Base-by-base conservation (phyloP, 1,284 basidiomycete genomes). In the Clitocybe nebularis region DNA sequence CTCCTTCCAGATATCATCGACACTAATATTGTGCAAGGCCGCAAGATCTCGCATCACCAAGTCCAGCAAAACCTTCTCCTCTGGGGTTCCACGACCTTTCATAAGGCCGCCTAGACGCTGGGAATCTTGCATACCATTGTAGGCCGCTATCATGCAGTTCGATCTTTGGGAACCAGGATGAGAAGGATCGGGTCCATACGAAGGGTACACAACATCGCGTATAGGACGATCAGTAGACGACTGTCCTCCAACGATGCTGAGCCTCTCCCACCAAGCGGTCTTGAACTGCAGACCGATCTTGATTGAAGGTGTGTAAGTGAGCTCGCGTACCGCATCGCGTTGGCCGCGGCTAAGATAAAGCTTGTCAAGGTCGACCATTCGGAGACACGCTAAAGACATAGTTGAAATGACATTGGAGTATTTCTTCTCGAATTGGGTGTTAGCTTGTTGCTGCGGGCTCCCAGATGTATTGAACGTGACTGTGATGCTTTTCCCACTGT, bases 271-370 rank as follows among this genome's bases (percentile, higher is more conserved):
- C 62, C 62, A 66, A 4, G 56, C 49, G 10, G 47, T 51, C 25
- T 48, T 55, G 56, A 66, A 66, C 42, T 60, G 55, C 29, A 66
- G 51, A 5, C 54, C 63, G 19, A 66, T 51, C 49, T 66, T 66
- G 39, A 55, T 50, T 4, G 56, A 52, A 0, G 59, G 47, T 4
- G 51, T 54, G 44, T 64, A 64, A 14, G 50, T 47, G n/a, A 64
- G 48, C 8, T 47, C 36, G n/a, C 63, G 57, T 17, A 65, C 44
- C 0, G 61, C 62, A 8, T 45, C 47, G 16, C 48, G 46, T 43
- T 59, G 58, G 9, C 36, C 46, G 35, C 48, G 50, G n/a, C 50
- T 43, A 29, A 63, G 45, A 10, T 54, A 40, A 36, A 51, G 49
- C 3, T 52, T 44, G 24, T 50, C 42, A 19, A 55, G 55, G 40